Base-by-base conservation (phyloP, 1,284 basidiomycete genomes). In the Coniferiporia sulphurascens region DNA sequence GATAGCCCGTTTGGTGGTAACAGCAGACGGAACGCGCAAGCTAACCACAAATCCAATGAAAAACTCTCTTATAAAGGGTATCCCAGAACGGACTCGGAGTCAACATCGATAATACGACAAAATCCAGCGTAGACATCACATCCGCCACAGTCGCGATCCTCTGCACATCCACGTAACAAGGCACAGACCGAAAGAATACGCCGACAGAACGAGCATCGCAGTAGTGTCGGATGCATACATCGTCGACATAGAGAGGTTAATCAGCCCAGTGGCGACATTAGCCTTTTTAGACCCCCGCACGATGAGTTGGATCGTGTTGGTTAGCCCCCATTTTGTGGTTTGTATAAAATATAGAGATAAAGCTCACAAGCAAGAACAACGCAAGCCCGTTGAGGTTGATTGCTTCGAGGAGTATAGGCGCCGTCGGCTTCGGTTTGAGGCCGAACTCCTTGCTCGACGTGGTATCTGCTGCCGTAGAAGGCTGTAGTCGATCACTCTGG, bases 251-350 rank as follows among this genome's bases (percentile, higher is more conserved):
- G 81, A 78, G 19, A 98, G 67, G 70, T 98, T 99, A 62, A 97
- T 77, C 15, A 91, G 63, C 0, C 96, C 96, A 0, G 96, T 99
- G 27, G 84, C 71, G 0, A 97, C 71, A 70, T 99, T 99, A 0
- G 94, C 91, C 90, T 94, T 65, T 41, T 41, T 15, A 0, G 54
- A 8, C 43, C 55, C 55, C 13, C 21, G 13, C 41, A 44, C 21
- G 15, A 12, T 15, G 32, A 17, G 27, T 46, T 21, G 41, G 41
- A 51, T 12, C 59, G 38, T 44, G 63, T 21, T 60, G 17, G 17
- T 22, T n/a, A 48, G 1, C 32, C 35, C 27, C 8, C 48, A 21
- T 32, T 45, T 27, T 27, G 27, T 27, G 27, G 27, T 27, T 27
- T 27, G 5, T 27, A 27, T 27, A 27, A 27, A 27, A 55, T 19